Evolutionary conservation across 1,284 basidiomycete species (phyloP).

Genomic region (Bondarzewia mesenterica): DNA sequence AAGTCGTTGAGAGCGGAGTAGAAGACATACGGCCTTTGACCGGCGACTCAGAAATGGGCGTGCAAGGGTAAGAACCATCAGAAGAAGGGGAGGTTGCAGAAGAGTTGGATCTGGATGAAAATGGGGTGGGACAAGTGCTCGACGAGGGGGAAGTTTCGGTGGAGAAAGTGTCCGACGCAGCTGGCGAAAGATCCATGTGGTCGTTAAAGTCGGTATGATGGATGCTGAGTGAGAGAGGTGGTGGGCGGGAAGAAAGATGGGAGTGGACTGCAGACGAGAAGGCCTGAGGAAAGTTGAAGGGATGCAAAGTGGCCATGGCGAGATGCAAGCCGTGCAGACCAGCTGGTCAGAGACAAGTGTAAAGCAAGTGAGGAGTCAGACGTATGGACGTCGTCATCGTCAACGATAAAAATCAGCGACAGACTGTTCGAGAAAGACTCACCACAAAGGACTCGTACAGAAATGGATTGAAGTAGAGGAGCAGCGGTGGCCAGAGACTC

Average conservation of each 20-base stretch:
- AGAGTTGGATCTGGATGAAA: background rate
- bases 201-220: background rate
- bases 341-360: too few relatives aligned
- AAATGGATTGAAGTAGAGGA: too few relatives aligned
- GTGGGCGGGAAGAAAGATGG: background rate
- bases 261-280: background rate
- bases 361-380: too few relatives aligned
- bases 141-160: background rate
- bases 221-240: background rate
- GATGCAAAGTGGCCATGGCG: background rate
- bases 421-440: too few relatives aligned
- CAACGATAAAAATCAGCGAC: too few relatives aligned
- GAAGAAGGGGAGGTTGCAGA: background rate
- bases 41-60: too few relatives aligned
- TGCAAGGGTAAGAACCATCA: background rate
- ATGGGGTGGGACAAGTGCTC: background rate
- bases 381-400: too few relatives aligned
- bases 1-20: background rate
- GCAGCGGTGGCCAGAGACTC: too few relatives aligned
- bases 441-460: too few relatives aligned
- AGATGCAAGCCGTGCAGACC: background rate
- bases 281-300: background rate
- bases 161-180: too few relatives aligned
- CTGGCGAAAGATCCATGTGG: background rate
- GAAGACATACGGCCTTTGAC: too few relatives aligned